A percentile compares a stretch with the other conserved stretches of the same genome.
Conservation (phyloP, 2,329 filamentous ascomycete species). For the Aspergillus awamori region DNA sequence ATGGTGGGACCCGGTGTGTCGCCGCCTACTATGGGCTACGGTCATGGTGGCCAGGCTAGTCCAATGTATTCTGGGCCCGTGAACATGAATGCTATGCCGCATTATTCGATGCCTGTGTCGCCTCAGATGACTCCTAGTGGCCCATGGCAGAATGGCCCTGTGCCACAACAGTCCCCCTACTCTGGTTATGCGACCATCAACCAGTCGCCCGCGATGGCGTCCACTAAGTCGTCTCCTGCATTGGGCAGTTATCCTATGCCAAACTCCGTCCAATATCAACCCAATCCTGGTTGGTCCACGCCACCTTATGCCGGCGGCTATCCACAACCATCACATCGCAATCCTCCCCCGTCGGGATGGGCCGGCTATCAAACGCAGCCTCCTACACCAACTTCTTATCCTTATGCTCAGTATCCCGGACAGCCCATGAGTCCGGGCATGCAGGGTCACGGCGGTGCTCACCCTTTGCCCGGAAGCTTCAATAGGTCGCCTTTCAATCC, state of each 20-base stretch:
- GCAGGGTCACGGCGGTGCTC: constrained; percentile 72
- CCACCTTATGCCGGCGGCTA: constrained; percentile 38
- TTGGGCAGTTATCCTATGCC: constrained; percentile 42
- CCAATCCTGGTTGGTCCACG: constrained; percentile 36
- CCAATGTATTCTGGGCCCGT: constrained; percentile 38
- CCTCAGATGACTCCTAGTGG: constrained; percentile 38
- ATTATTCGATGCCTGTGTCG: constrained; percentile 40
- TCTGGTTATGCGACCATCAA: constrained; percentile 43
- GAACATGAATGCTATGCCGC: constrained; percentile 35
- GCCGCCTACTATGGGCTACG: constrained; percentile 37
- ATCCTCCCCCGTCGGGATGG: constrained; percentile 45
- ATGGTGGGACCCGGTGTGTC: constrained; percentile 42
- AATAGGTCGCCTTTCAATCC: constrained; percentile 89
- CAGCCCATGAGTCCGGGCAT: constrained; percentile 61
- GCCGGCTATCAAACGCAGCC: constrained; percentile 40
- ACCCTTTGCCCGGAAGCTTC: constrained; percentile 82
- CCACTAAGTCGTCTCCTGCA: constrained; percentile 42
- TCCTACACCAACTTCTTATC: constrained; percentile 61
- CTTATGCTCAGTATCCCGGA: constrained; percentile 76
- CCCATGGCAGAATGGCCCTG: constrained; percentile 40
- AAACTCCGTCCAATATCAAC: constrained; percentile 36
- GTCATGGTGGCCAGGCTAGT: constrained; percentile 32
- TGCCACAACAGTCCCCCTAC: constrained; percentile 41
- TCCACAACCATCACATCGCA: constrained; percentile 41
- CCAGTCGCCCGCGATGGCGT: constrained; percentile 41